phyloP scores from a whole-genome alignment of 208 protist species.

The Tritrichomonas musculus region DNA sequence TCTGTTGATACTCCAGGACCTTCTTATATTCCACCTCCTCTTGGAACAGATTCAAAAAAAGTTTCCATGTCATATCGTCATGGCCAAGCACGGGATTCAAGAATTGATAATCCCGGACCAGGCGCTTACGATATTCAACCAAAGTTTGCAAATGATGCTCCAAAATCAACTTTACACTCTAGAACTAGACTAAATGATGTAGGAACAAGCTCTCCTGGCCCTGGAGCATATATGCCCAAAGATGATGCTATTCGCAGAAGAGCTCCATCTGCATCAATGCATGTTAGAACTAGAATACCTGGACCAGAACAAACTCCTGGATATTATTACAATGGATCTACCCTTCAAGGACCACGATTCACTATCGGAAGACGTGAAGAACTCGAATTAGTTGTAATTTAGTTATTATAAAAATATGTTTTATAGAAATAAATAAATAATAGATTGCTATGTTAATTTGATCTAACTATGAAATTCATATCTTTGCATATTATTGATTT shows the following conservation, averaged over 20 bases:
- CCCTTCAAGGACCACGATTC: neutral
- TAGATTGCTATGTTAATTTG: too few relatives aligned
- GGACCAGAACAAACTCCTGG: neutral
- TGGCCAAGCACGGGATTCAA: neutral
- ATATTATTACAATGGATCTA: neutral
- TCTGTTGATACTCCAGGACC: neutral
- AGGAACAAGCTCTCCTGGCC: neutral
- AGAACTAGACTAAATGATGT: neutral
- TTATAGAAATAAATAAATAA: too few relatives aligned
- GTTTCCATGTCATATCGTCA: neutral
- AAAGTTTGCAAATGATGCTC: neutral
- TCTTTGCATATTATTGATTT: too few relatives aligned
- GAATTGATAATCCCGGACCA: neutral
- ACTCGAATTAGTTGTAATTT: neutral
- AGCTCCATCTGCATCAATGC: neutral
- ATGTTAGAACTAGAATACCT: neutral
- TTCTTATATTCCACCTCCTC: neutral
- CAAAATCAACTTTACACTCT: neutral
- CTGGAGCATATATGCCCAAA: neutral
- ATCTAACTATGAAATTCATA: too few relatives aligned
- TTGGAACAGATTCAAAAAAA: neutral
- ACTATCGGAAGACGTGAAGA: neutral
- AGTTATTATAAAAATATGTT: neutral
- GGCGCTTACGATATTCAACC: neutral
- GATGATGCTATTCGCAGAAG: neutral